Evolutionary conservation across 169 alveolate genomes (phyloP).

Genomic region (Plasmodium gaboni): DNA sequence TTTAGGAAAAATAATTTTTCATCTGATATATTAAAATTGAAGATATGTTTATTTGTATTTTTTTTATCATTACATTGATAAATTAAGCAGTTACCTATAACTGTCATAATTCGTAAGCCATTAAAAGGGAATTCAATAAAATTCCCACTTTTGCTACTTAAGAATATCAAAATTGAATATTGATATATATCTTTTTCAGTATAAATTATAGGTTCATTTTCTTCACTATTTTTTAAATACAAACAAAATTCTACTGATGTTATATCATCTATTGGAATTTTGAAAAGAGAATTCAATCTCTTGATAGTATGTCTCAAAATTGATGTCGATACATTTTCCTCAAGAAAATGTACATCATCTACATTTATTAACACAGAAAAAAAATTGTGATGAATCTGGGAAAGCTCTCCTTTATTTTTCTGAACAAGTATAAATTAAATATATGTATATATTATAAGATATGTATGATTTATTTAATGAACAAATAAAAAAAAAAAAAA

Average conservation of each 20-base stretch:
- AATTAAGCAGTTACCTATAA: slow-evolving; percentile 37
- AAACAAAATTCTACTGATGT: slow-evolving; percentile 34
- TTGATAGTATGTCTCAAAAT: slow-evolving; percentile 29
- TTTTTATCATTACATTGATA: slow-evolving; percentile 13
- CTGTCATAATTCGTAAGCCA: slow-evolving; percentile 47
- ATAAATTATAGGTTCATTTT: slow-evolving; percentile 8
- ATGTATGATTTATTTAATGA: background rate
- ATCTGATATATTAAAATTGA: slow-evolving; percentile 45
- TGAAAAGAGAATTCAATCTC: slow-evolving; percentile 29
- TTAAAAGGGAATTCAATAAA: slow-evolving; percentile 39
- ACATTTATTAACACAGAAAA: slow-evolving; percentile 40
- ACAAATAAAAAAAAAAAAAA: background rate
- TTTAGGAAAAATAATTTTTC: slow-evolving; percentile 62
- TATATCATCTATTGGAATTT: slow-evolving; percentile 52
- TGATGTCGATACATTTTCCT: slow-evolving; percentile 44
- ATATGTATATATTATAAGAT: background rate
- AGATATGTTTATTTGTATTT: background rate
- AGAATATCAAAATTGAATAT: slow-evolving; percentile 53
- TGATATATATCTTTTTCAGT: slow-evolving; percentile 16
- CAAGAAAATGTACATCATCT: slow-evolving; percentile 52
- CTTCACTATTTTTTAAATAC: slow-evolving; percentile 27
- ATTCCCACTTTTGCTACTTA: slow-evolving; percentile 13
- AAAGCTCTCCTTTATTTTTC: slow-evolving; percentile 44
- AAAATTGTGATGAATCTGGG: slow-evolving; percentile 29
- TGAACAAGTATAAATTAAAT: slow-evolving; percentile 1